phyloP scores from a whole-genome alignment of 1,139 yeast genomes.

The Saccharomyces pastorianus region DNA sequence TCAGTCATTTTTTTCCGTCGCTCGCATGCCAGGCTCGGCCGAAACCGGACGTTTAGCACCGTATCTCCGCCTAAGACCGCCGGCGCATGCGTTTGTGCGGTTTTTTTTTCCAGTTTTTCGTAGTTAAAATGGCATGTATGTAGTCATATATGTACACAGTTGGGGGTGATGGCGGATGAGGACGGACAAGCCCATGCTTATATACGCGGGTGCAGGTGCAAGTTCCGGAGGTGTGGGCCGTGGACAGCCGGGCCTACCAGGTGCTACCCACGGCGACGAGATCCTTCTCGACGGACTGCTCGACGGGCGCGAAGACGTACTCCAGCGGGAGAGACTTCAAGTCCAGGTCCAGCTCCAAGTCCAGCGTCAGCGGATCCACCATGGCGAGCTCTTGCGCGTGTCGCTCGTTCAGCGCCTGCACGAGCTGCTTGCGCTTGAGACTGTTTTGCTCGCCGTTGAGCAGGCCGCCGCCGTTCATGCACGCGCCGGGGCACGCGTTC shows the following conservation, averaged over 20 bases:
- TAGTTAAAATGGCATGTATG: too few species aligned
- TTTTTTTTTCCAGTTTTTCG: not conserved
- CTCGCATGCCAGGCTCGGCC: not conserved
- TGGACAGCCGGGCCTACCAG: constrained; percentile 15
- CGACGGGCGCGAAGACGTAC: constrained; percentile 16
- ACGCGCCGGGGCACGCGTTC: constrained; percentile 98
- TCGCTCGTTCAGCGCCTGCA: constrained; percentile 7
- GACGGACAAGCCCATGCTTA: not conserved
- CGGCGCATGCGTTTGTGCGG: not conserved
- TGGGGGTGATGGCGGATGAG: not conserved
- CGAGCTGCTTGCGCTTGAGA: constrained; percentile 4
- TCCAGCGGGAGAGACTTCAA: not conserved
- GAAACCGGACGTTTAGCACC: not conserved
- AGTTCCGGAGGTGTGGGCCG: too few species aligned
- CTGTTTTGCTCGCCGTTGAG: constrained; percentile 12
- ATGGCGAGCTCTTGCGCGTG: constrained; percentile 5
- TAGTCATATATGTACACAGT: not conserved
- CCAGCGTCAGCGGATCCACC: constrained; percentile 8
- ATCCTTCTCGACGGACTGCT: constrained; percentile 12
- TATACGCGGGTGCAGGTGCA: not conserved
- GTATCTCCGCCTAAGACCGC: constrained; percentile 1
- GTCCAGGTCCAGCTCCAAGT: too few species aligned
- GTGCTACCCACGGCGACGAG: constrained; percentile 20
- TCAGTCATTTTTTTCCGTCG: not conserved
- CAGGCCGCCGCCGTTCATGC: constrained; percentile 96